These are phyloP conservation scores for Prunus yedoensis DNA, from an alignment of 331 rosid genomes.

Conservation along the genomic window DNA sequence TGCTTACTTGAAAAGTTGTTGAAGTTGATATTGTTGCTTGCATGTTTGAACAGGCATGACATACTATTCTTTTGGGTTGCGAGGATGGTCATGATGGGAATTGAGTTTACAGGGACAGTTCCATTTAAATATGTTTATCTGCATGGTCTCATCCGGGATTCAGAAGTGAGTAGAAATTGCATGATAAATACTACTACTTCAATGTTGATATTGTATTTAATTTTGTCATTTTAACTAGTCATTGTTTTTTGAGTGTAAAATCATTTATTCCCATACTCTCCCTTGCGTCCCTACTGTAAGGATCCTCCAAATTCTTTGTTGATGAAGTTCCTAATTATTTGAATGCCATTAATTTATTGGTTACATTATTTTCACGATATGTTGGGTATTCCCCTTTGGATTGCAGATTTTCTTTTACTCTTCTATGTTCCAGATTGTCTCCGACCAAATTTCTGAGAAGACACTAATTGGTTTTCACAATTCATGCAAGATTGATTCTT, in stretches of 20 bases:
- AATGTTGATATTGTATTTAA: conserved; percentile 17
- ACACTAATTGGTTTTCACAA: neutral
- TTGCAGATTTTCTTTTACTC: neutral
- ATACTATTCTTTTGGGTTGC: conserved; percentile 99
- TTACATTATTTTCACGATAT: neutral
- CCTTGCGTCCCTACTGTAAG: neutral
- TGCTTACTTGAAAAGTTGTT: neutral
- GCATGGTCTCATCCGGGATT: conserved; percentile 95
- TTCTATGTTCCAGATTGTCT: neutral
- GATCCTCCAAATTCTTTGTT: neutral
- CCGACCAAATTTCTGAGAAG: neutral
- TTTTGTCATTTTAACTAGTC: conserved; percentile 7
- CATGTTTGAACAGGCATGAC: conserved; percentile 73
- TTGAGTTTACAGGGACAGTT: conserved; percentile 81
- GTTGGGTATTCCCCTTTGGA: neutral
- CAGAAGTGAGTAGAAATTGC: conserved; percentile 58
- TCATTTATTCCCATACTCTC: neutral
- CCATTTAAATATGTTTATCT: conserved; percentile 90
- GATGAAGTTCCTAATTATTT: neutral
- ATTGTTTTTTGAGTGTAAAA: neutral
- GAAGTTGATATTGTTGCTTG: conserved; percentile 17
- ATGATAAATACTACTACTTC: neutral
- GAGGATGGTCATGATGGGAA: conserved; percentile 99
- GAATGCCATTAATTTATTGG: neutral
- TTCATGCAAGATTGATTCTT: neutral